Conservation (phyloP, 495 filamentous ascomycete genomes). For the Aspergillus coremiiformis region DNA sequence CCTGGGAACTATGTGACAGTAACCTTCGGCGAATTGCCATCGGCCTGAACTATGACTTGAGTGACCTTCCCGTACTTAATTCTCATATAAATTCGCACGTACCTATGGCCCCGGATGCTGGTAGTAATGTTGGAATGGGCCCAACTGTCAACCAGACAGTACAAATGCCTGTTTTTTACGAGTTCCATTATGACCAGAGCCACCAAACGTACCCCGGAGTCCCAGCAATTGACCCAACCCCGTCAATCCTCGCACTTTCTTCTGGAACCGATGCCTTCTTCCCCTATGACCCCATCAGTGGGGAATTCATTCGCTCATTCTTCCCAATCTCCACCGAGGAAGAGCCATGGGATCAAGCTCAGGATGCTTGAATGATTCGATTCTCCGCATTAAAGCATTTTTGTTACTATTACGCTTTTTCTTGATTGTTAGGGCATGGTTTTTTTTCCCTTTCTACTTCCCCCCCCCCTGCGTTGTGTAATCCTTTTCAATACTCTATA, state of each 20-base stretch:
- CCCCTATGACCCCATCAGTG: slow-evolving; percentile 41
- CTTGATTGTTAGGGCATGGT: not conserved
- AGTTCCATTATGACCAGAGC: not conserved
- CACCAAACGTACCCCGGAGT: not conserved
- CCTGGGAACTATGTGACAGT: slow-evolving; percentile 49
- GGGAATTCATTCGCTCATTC: slow-evolving; percentile 41
- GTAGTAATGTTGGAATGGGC: not conserved
- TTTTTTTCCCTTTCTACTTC: no score
- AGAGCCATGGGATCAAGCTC: slow-evolving; percentile 9
- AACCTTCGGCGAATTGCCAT: slow-evolving; percentile 33
- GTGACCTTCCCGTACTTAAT: slow-evolving; percentile 28
- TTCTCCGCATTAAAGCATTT: not conserved
- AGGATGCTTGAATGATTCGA: not conserved
- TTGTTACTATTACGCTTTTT: not conserved
- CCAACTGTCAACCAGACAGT: not conserved
- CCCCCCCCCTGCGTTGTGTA: no score
- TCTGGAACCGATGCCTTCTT: slow-evolving; percentile 28
- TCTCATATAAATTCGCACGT: slow-evolving; percentile 15
- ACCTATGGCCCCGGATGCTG: not conserved
- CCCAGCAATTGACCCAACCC: not conserved
- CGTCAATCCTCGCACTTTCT: slow-evolving; percentile 5
- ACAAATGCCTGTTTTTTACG: not conserved
- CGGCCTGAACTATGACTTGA: slow-evolving; percentile 37
- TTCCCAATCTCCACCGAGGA: slow-evolving; percentile 30
- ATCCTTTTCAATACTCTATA: not conserved